Percentiles rank a stretch among this genome's conserved stretches.
These are phyloP conservation scores for Fusarium odoratissimum DNA, from an alignment of 2,329 filamentous ascomycete genomes.

Conservation along the genomic window DNA sequence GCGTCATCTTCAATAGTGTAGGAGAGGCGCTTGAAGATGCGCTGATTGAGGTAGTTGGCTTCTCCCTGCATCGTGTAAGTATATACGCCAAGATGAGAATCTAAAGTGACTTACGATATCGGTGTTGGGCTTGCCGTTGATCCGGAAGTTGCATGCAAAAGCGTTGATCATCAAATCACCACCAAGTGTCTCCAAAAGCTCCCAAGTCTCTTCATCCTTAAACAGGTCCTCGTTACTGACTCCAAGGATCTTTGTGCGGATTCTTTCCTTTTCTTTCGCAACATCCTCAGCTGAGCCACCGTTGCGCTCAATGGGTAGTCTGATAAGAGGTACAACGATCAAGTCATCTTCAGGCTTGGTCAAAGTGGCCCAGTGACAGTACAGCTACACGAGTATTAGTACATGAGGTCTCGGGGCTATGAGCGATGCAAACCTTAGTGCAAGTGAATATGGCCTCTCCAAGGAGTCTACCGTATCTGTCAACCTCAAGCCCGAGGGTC, in stretches of 20 bases:
- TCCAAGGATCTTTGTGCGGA: background rate
- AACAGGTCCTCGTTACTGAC: background rate
- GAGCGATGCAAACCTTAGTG: background rate
- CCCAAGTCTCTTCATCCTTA: background rate
- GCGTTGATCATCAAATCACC: background rate
- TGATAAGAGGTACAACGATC: background rate
- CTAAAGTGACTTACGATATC: background rate
- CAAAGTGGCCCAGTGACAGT: background rate
- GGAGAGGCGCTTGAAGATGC: background rate
- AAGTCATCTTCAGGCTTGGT: background rate
- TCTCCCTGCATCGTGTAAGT: background rate
- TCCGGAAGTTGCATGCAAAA: background rate
- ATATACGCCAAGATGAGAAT: rapidly evolving
- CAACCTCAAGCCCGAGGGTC: background rate
- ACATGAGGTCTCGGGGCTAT: too few species aligned
- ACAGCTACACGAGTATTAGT: background rate
- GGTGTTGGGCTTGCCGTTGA: background rate
- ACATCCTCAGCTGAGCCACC: background rate
- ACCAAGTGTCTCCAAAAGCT: background rate
- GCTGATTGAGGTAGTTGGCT: background rate
- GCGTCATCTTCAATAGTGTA: background rate
- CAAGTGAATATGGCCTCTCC: constrained; percentile 3
- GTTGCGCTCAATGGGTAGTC: background rate
- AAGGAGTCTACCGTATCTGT: background rate
- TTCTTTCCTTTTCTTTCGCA: background rate